These are phyloP conservation scores for Neopestalotiopsis sp. DNA, from an alignment of 2,329 filamentous ascomycete species.

Conservation along the genomic window DNA sequence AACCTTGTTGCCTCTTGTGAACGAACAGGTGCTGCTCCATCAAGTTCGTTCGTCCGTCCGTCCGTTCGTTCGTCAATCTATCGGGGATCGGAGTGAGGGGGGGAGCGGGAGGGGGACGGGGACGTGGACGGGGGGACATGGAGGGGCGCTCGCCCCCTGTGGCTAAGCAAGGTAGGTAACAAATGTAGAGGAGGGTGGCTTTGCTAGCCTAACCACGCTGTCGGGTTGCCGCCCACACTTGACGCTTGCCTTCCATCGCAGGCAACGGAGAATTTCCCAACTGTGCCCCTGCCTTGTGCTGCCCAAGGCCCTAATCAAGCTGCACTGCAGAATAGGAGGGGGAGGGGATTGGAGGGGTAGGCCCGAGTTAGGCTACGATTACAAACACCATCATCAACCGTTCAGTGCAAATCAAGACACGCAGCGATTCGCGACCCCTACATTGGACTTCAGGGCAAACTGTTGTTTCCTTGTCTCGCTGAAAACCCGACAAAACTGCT, in stretches of 20 bases:
- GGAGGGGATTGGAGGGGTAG: background rate
- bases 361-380: background rate
- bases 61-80: background rate
- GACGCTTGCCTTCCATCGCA: too few species aligned
- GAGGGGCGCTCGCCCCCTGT: background rate
- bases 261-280: background rate
- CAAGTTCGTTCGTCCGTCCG: background rate
- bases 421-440: too few species aligned
- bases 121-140: background rate
- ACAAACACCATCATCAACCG: background rate
- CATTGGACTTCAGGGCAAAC: too few species aligned
- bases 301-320: background rate
- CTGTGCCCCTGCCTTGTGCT: background rate
- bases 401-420: too few species aligned
- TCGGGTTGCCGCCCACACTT: background rate
- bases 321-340: constrained; percentile 11
- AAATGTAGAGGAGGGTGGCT: constrained; percentile 14
- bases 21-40: background rate
- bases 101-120: background rate
- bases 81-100: background rate
- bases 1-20: background rate
- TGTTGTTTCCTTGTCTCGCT: too few species aligned
- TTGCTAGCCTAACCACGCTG: constrained; percentile 13
- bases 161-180: background rate
- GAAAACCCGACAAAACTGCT: too few species aligned